Evolutionary conservation across 208 protist genomes (phyloP), one percentile per base, ranked within the genome.

Genomic region (Crithidia sp.): DNA sequence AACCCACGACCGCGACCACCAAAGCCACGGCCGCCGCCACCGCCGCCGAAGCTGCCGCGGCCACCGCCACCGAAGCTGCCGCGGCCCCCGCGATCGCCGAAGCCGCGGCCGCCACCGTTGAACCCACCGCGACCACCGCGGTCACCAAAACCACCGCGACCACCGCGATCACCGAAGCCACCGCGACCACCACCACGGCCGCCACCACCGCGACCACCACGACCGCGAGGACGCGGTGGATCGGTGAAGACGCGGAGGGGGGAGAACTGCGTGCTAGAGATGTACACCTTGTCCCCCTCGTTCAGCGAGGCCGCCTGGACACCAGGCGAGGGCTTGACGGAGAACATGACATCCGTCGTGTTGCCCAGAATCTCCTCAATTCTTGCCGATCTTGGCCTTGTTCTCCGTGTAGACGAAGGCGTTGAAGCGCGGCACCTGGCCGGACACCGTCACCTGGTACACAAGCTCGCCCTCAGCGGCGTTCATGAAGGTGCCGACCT

Each of bases 351-450:
- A 60, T 96, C 91, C 14, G 82, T 83, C 36, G 90, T 96, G 64
- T 83, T 93, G 43, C 94, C 94, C 13, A 97, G 80, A 67, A 97
- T 93, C 58, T 97, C 92, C 43, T 97, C 94, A 68, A 97, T 96
- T 96, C 76, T 97, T 97, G 61, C 94, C 94, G 67, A 97, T 87
- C 66, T 97, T 97, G 6, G 87, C 89, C 82, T 97, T 97, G 67
- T 94, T 92, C 49, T 94, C 79, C 8, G 90, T 96, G 78, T 97
- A 97, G 3, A 97, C 91, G 63, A 95, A 97, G n/a, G 92, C 89
- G 83, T 97, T 97, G 71, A 97, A 97, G 58, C 92, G 90, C 1
- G 94, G 94, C 12, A 97, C 88, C 17, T 79, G 67, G 2, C 80
- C 90, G 4, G 72, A 57, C 2, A 71, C 56, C 9, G 81, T 85